A percentile compares a stretch with the other conserved stretches of the same genome.
These are phyloP conservation scores for Citrus unshiu DNA, from an alignment of 345 rosid genomes.

Conservation along the genomic window DNA sequence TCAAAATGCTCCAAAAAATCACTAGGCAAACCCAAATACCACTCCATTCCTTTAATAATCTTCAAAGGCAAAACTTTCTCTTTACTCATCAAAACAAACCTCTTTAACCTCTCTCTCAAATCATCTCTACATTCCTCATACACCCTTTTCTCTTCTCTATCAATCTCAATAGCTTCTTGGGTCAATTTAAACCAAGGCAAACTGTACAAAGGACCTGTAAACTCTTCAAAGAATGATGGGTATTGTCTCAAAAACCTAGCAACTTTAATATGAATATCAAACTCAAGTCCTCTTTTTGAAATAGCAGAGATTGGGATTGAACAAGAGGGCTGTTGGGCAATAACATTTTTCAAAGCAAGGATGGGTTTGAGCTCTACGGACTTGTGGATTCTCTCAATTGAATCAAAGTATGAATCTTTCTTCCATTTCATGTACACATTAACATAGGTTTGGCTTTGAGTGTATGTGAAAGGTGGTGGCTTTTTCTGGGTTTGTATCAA, in stretches of 20 bases:
- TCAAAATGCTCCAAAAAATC: constrained; percentile 43
- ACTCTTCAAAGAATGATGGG: constrained; percentile 82
- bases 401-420: constrained; percentile 62
- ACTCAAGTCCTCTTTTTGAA: constrained; percentile 67
- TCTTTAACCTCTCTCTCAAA: constrained; percentile 54
- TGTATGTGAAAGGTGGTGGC: constrained; percentile 8
- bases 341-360: constrained; percentile 60
- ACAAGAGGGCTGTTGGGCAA: constrained; percentile 40
- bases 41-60: constrained; percentile 72
- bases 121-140: constrained; percentile 46
- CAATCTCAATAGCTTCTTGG: constrained; percentile 59
- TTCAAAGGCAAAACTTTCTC: constrained; percentile 64
- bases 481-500: neutral
- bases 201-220: constrained; percentile 58
- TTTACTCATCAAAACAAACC: constrained; percentile 66
- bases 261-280: constrained; percentile 65
- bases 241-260: constrained; percentile 62
- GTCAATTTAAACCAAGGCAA: constrained; percentile 94
- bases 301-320: constrained; percentile 68
- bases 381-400: constrained; percentile 64
- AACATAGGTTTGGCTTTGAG: constrained; percentile 49
- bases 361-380: constrained; percentile 66
- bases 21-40: constrained; percentile 83
- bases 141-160: constrained; percentile 47
- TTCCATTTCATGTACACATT: constrained; percentile 94